Conservation (phyloP, 768 basidiomycete genomes). For the Tremella mesenterica region DNA sequence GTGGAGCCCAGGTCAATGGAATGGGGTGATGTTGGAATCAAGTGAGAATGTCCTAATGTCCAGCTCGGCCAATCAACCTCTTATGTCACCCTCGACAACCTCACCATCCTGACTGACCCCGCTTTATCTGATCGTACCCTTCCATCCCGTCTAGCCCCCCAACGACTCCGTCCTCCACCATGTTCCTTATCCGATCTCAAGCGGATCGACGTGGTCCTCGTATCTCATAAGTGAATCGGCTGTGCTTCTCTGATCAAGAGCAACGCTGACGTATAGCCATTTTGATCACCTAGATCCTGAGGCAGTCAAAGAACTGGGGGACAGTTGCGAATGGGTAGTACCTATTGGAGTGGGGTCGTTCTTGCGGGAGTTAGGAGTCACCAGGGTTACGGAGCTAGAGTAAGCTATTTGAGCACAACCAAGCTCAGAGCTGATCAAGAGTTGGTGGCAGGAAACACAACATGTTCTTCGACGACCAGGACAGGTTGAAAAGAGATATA, state of each 20-base stretch:
- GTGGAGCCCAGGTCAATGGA: background rate
- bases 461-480: conserved; percentile 15
- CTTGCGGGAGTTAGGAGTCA: conserved; percentile 32
- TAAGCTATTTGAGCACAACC: conserved; percentile 9
- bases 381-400: conserved; percentile 38
- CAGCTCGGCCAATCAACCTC: conserved; percentile 45
- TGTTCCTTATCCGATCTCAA: conserved; percentile 35
- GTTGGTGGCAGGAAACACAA: conserved; percentile 42
- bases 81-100: conserved; percentile 40
- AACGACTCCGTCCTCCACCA: conserved; percentile 38
- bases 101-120: conserved; percentile 44
- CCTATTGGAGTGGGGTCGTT: conserved; percentile 39
- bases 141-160: conserved; percentile 31
- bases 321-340: conserved; percentile 42
- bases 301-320: conserved; percentile 36
- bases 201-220: conserved; percentile 40
- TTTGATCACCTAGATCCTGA: conserved; percentile 43
- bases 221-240: conserved; percentile 44
- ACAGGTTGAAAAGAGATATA: conserved; percentile 21
- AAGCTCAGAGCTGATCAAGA: conserved; percentile 6
- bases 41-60: background rate
- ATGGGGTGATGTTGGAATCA: too few species aligned
- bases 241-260: background rate
- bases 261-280: conserved; percentile 22
- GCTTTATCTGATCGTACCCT: conserved; percentile 40